Evolutionary conservation across 306 rosid genomes (phyloP), one percentile per base, ranked within the genome.

Genomic region (Trichosanthes truncata): DNA sequence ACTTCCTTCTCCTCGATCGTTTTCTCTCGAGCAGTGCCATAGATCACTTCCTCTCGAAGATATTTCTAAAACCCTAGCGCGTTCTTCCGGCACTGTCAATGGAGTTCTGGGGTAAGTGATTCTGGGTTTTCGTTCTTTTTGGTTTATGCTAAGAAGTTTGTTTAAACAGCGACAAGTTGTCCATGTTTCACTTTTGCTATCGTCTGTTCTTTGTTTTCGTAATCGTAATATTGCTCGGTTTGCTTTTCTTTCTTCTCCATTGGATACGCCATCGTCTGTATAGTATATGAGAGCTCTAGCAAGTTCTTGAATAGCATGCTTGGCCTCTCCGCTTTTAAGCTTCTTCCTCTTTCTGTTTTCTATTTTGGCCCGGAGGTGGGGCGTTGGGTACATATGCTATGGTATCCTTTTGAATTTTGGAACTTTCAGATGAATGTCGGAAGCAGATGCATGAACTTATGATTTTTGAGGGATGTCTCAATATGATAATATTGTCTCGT

Each of bases 71-170:
- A 66, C 49, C 74, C 74, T 66, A 35, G 45, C 45, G 0, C 20
- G 6, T 66, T 66, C 49, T 38, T 17, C 43, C 74, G 2, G 7
- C 38, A 0, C 49, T 11, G 14, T 18, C 82, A 43, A 93, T 93
- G 98, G 96, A 91, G 88, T 93, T 93, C 74, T 93, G 98, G 98
- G 98, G 98, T 93, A 84, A 80, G 57, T 35, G 46, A 52, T 43
- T 76, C 60, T 68, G 6, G 9, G 66, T 23, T 43, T 38, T 7
- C 0, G 5, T 36, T 51, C 15, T 18, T 38, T 46, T 79, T 49
- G 13, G 9, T 1, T 49, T 8, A 4, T 3, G 13, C 36, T 61
- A 11, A 3, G 20, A 61, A 26, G 38, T 11, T 60, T 60, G n/a
- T n/a, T n/a, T n/a, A 18, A 20, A 55, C 26, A 55, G 3, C 20